A percentile compares a stretch with the other conserved stretches of the same genome.
phyloP scores from a whole-genome alignment of 805 yeast genomes.

The Saccharomycopsis sp. region DNA sequence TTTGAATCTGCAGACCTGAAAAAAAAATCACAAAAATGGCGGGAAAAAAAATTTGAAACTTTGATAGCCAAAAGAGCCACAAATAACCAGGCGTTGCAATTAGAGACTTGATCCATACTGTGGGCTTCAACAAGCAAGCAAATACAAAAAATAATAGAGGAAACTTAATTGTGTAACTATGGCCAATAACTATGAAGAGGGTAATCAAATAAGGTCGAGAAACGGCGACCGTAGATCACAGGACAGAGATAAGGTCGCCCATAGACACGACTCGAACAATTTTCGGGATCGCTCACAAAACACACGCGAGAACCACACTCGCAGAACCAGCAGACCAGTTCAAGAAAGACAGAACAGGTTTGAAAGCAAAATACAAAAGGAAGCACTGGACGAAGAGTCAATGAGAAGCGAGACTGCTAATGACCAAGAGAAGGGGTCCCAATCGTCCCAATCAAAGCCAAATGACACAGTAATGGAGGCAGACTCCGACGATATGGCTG shows the following conservation, averaged over 20 bases:
- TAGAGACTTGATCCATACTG: no score
- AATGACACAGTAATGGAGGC: conserved; percentile 1
- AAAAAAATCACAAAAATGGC: neutral
- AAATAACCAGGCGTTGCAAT: neutral
- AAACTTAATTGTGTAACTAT: no score
- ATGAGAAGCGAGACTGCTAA: neutral
- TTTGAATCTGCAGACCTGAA: neutral
- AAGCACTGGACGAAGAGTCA: conserved; percentile 18
- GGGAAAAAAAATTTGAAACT: neutral
- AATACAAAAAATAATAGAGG: neutral
- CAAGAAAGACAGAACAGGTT: conserved; percentile 23
- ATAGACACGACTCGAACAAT: neutral
- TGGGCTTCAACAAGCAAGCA: neutral
- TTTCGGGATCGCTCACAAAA: neutral
- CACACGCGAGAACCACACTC: neutral
- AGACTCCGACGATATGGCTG: conserved; percentile 28
- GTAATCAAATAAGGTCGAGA: neutral
- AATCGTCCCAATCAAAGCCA: neutral
- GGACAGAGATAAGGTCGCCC: neutral
- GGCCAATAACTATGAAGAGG: neutral
- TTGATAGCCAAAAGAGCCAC: neutral
- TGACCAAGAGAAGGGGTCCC: conserved; percentile 2
- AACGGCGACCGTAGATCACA: neutral
- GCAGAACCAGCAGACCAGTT: conserved; percentile 25
- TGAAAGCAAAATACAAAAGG: conserved; percentile 20